phyloP scores from a whole-genome alignment of 495 filamentous ascomycete genomes.

The Aspergillus heteromorphus region DNA sequence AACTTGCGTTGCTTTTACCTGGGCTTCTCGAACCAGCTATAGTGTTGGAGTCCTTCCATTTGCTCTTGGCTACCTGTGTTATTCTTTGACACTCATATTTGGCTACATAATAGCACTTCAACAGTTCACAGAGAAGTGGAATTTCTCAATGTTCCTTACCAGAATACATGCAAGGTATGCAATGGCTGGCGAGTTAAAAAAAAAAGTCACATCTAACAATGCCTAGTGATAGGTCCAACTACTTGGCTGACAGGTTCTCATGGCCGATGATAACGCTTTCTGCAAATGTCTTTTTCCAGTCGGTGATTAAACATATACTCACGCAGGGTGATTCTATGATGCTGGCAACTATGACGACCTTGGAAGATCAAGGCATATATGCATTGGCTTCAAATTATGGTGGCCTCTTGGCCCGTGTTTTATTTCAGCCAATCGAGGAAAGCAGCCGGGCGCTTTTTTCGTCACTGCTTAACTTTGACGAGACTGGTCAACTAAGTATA shows the following conservation, averaged over 20 bases:
- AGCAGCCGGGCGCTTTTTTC: conserved; percentile 82
- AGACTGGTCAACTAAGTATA: conserved; percentile 10
- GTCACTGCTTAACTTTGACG: conserved; percentile 46
- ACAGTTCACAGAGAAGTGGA: conserved; percentile 34
- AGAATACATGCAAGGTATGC: conserved; percentile 42
- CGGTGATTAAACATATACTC: conserved; percentile 80
- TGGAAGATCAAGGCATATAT: conserved; percentile 86
- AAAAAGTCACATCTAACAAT: conserved; percentile 4
- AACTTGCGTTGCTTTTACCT: conserved; percentile 61
- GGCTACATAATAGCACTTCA: conserved; percentile 57
- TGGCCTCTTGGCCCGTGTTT: conserved; percentile 76
- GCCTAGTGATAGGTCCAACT: conserved; percentile 32
- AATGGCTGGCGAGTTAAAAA: too few relatives aligned
- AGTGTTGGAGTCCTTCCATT: conserved; percentile 79
- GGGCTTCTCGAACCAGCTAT: conserved; percentile 39
- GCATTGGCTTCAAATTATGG: conserved; percentile 93
- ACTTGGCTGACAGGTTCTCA: conserved; percentile 60
- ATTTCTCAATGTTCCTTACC: conserved; percentile 53
- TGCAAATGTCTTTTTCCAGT: conserved; percentile 80
- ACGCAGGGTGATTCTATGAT: conserved; percentile 92
- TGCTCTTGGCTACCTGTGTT: conserved; percentile 78
- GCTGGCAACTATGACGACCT: conserved; percentile 66
- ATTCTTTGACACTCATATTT: conserved; percentile 59
- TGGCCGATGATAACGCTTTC: conserved; percentile 60
- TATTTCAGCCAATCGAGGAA: conserved; percentile 96